Conservation (phyloP, 2,329 filamentous ascomycete species). For the Aspergillus sp. region DNA sequence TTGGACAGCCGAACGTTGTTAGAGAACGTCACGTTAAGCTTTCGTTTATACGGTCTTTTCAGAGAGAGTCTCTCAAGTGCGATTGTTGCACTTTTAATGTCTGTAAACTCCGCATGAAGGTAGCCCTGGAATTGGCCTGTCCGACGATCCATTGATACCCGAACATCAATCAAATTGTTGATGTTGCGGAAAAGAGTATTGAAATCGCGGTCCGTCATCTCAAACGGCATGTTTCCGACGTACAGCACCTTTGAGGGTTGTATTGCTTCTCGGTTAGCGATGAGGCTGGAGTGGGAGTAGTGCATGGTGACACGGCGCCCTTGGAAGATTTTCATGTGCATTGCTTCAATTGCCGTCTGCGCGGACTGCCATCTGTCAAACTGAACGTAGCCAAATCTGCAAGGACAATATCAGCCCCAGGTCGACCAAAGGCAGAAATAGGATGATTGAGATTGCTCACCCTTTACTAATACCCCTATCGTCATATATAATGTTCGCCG, state of each 20-base stretch:
- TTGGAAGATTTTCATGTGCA: constrained; percentile 65
- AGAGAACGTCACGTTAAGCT: constrained; percentile 69
- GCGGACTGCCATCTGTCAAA: constrained; percentile 61
- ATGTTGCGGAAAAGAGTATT: constrained; percentile 76
- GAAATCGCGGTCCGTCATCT: constrained; percentile 81
- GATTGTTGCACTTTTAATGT: constrained; percentile 66
- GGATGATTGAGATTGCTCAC: constrained; percentile 46
- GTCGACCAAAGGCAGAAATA: too few relatives aligned
- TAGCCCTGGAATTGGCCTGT: constrained; percentile 84
- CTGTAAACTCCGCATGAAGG: constrained; percentile 78
- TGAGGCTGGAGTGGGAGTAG: constrained; percentile 51
- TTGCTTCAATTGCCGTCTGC: constrained; percentile 58
- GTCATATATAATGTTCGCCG: constrained; percentile 63
- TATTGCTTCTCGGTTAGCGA: constrained; percentile 30
- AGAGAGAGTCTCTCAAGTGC: constrained; percentile 62
- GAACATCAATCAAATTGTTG: constrained; percentile 72
- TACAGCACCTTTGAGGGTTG: constrained; percentile 70
- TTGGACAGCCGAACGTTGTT: constrained; percentile 12
- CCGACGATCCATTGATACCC: constrained; percentile 79
- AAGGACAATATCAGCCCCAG: constrained; percentile 1
- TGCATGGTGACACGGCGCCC: constrained; percentile 68
- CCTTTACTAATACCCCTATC: constrained; percentile 69
- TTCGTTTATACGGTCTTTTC: constrained; percentile 68
- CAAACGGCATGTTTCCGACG: constrained; percentile 84
- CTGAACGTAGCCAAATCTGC: constrained; percentile 69